Conservation (phyloP, 108 stramenopile genomes). For the Cylindrotheca fusiformis region DNA sequence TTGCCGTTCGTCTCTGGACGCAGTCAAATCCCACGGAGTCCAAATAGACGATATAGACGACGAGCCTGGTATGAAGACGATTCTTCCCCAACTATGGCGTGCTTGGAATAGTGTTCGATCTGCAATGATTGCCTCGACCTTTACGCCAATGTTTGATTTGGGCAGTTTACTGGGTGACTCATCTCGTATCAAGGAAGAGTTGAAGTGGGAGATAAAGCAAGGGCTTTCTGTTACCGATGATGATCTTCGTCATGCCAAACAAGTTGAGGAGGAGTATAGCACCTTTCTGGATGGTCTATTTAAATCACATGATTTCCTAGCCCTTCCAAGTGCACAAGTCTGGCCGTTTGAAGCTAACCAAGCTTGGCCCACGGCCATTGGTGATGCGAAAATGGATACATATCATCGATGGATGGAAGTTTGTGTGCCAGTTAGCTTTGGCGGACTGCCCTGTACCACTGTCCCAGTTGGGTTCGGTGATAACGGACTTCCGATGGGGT, state of each 20-base stretch:
- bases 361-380: slow-evolving; percentile 37
- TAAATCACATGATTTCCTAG: slow-evolving; percentile 34
- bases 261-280: slow-evolving; percentile 5
- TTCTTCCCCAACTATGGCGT: slow-evolving; percentile 37
- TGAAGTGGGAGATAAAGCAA: slow-evolving; percentile 39
- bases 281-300: slow-evolving; percentile 10
- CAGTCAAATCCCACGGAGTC: slow-evolving; percentile 6
- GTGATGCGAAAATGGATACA: slow-evolving; percentile 34
- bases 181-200: slow-evolving; percentile 30
- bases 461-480: slow-evolving; percentile 36
- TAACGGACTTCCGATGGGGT: slow-evolving; percentile 30
- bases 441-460: slow-evolving; percentile 49
- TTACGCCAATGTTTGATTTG: slow-evolving; percentile 7
- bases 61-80: slow-evolving; percentile 18
- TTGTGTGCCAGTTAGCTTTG: slow-evolving; percentile 41
- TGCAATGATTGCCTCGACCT: slow-evolving; percentile 11
- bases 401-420: slow-evolving; percentile 69
- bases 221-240: slow-evolving; percentile 18
- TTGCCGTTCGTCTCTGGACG: slow-evolving; percentile 29
- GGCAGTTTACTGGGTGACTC: slow-evolving; percentile 10
- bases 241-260: slow-evolving; percentile 20
- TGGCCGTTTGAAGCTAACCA: slow-evolving; percentile 48
- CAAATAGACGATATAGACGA: slow-evolving; percentile 8
- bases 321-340: slow-evolving; percentile 46
- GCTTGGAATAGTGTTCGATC: slow-evolving; percentile 44